Conservation (phyloP, 2,329 filamentous ascomycete genomes). For the Anisogramma anomala region DNA sequence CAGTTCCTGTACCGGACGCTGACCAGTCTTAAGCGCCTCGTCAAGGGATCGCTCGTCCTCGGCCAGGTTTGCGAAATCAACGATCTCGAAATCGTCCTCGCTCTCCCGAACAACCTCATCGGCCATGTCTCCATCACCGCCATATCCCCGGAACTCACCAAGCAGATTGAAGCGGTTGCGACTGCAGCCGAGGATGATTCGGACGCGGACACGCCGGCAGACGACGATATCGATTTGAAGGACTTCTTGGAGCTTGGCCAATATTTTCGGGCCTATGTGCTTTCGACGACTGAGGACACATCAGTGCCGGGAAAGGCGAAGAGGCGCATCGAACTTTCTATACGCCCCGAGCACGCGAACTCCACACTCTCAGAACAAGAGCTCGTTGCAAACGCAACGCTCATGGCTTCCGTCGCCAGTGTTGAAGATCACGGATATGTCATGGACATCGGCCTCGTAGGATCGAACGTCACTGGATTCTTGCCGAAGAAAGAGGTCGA, state of each 20-base stretch:
- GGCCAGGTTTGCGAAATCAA: constrained; percentile 78
- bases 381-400: constrained; percentile 60
- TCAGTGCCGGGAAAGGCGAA: constrained; percentile 49
- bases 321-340: constrained; percentile 75
- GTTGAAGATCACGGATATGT: constrained; percentile 93
- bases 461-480: constrained; percentile 63
- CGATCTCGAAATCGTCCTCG: constrained; percentile 63
- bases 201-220: constrained; percentile 37
- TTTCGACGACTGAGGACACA: constrained; percentile 62
- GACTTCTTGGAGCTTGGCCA: constrained; percentile 73
- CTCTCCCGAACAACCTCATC: constrained; percentile 83
- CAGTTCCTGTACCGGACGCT: constrained; percentile 11
- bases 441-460: constrained; percentile 76
- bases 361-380: constrained; percentile 60
- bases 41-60: constrained; percentile 76
- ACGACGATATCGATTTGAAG: constrained; percentile 58
- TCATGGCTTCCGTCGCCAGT: constrained; percentile 81
- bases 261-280: constrained; percentile 74
- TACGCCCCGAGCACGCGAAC: constrained; percentile 72
- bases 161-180: constrained; percentile 60
- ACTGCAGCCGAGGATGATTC: constrained; percentile 47
- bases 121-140: constrained; percentile 87
- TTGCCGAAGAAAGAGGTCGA: constrained; percentile 75
- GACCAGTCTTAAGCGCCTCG: constrained; percentile 50
- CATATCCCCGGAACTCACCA: constrained; percentile 70